Base-by-base conservation (phyloP, 192 early-diverging fungal genomes). In the Kickxella alabastrina region DNA sequence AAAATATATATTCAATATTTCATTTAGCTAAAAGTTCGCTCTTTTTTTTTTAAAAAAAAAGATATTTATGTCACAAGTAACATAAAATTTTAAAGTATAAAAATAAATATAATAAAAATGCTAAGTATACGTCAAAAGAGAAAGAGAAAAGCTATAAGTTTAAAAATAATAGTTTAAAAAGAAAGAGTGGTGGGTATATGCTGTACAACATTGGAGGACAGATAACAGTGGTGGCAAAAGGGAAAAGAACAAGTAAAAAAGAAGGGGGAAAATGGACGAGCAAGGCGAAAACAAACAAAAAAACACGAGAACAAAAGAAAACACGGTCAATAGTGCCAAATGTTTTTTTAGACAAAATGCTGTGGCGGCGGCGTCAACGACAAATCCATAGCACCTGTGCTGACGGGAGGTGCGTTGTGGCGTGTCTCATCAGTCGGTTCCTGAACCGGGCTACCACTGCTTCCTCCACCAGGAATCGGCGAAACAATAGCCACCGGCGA, bases 171-270 rank as follows among this genome's bases (percentile, higher is more conserved):
- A 43, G 37, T 3, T 32, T 32, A 21, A 37, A 36, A 45, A 24
- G 10, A 14, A 31, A 44, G 19, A 43, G 43, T 45, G n/a, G n/a
- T n/a, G n/a, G n/a, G n/a, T n/a, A 43, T 36, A 29, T 32, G 52
- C 49, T 57, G 49, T 57, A 57, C 54, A 65, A 65, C 54, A 56
- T 56, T 49, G 35, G 37, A 49, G 23, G 13, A 23, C 18, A 3
- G 18, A 49, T 17, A 21, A 32, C 36, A 43, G 18, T 12, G 10
- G 41, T 23, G 41, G 13, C 13, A 22, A 12, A 6, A 32, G 31
- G 12, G n/a, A n/a, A 24, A 23, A 44, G 13, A 4, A 24, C 4
- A 44, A 26, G 24, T n/a, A 26, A 44, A 24, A 8, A 19, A 26
- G 43, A 19, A 10, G 8, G n/a, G 2, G 22, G 18, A 40, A 40